A percentile compares a stretch with the other conserved stretches of the same genome.
These are phyloP conservation scores for Lecanicillium sp. DNA, from an alignment of 2,329 filamentous ascomycete genomes.

Conservation along the genomic window DNA sequence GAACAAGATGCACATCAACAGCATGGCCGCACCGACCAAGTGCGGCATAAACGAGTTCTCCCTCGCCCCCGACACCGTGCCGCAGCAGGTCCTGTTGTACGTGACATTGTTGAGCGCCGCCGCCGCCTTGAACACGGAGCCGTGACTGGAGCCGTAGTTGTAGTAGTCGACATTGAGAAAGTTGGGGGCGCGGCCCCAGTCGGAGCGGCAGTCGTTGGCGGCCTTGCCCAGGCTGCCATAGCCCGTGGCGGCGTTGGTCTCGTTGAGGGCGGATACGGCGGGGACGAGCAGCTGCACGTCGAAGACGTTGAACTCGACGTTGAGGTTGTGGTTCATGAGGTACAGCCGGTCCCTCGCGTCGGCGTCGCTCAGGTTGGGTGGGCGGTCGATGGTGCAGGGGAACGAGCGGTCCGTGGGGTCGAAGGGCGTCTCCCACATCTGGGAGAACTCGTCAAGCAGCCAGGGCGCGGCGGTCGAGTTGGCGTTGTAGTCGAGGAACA, in stretches of 20 bases:
- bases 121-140: constrained; percentile 71
- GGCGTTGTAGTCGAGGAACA: constrained; percentile 82
- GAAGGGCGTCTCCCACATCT: constrained; percentile 89
- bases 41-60: constrained; percentile 14
- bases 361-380: constrained; percentile 54
- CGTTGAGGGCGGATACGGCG: constrained; percentile 61
- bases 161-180: constrained; percentile 83
- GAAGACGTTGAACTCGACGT: constrained; percentile 65
- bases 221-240: constrained; percentile 60
- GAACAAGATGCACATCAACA: constrained; percentile 19
- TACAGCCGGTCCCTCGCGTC: constrained; percentile 62
- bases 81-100: constrained; percentile 55
- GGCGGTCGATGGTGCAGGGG: constrained; percentile 73
- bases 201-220: constrained; percentile 52
- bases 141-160: constrained; percentile 57
- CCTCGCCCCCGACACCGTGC: constrained; percentile 30
- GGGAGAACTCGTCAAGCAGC: constrained; percentile 79
- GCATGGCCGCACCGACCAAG: constrained; percentile 15
- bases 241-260: constrained; percentile 63
- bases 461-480: constrained; percentile 75
- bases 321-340: constrained; percentile 87
- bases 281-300: constrained; percentile 62
- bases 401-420: constrained; percentile 60
- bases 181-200: constrained; percentile 66
- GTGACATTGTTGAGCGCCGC: constrained; percentile 66